Conservation (phyloP, 1,139 yeast genomes). For the Arxiozyma heterogenica region DNA sequence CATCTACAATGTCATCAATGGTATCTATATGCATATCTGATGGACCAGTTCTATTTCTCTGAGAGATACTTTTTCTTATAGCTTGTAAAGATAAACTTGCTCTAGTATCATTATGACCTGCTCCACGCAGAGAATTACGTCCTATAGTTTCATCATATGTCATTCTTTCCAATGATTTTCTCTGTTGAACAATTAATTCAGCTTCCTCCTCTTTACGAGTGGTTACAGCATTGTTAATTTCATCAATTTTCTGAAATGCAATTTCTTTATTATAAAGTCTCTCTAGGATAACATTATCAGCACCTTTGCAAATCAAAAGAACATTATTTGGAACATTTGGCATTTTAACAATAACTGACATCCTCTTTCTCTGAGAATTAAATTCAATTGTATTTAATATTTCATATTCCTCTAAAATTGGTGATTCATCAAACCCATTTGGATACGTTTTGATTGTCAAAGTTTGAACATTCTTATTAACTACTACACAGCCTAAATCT, state of each 20-base stretch:
- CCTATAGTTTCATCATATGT: slow-evolving; percentile 16
- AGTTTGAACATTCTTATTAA: slow-evolving; percentile 51
- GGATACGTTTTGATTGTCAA: slow-evolving; percentile 74
- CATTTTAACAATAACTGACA: slow-evolving; percentile 76
- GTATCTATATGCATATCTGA: slow-evolving; percentile 37
- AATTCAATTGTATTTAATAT: slow-evolving; percentile 78
- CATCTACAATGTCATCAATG: slow-evolving; percentile 49
- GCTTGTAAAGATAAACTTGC: slow-evolving; percentile 34
- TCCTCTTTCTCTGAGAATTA: slow-evolving; percentile 79
- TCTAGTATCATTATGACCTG: slow-evolving; percentile 19
- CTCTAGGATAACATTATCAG: slow-evolving; percentile 86
- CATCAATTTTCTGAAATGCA: slow-evolving; percentile 55
- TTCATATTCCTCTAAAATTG: slow-evolving; percentile 60
- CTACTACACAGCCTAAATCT: slow-evolving; percentile 80
- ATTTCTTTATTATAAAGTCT: slow-evolving; percentile 48
- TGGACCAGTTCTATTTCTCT: slow-evolving; percentile 17
- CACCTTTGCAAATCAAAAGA: slow-evolving; percentile 84
- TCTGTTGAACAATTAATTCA: slow-evolving; percentile 54
- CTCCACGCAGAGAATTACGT: slow-evolving; percentile 15
- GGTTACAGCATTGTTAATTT: slow-evolving; percentile 50
- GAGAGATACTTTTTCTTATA: slow-evolving; percentile 24
- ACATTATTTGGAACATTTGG: slow-evolving; percentile 61
- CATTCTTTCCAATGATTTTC: slow-evolving; percentile 30
- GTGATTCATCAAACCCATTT: slow-evolving; percentile 57
- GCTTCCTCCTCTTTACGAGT: slow-evolving; percentile 76